Evolutionary conservation across 1,284 basidiomycete species (phyloP).

Genomic region (Sanghuangporus baumii): DNA sequence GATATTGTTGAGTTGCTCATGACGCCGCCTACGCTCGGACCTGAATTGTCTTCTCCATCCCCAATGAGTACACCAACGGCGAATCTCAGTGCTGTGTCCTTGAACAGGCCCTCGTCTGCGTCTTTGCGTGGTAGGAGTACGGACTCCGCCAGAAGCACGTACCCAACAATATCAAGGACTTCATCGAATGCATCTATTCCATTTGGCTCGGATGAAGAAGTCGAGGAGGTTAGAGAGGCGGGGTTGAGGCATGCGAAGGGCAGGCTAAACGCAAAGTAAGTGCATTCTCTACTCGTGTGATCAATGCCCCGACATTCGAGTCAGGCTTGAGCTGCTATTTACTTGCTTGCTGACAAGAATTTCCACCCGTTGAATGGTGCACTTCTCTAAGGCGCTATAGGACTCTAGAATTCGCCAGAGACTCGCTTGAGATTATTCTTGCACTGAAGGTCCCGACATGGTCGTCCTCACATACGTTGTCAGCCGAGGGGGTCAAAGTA

Average conservation of each 20-base stretch:
- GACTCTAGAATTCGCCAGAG: constrained; percentile 49
- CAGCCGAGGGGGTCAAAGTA: constrained; percentile 52
- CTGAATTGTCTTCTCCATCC: constrained; percentile 16
- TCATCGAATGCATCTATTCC: constrained; percentile 38
- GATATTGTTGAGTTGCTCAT: not conserved
- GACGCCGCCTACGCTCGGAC: constrained; percentile 12
- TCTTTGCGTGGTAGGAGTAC: constrained; percentile 6
- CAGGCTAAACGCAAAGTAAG: constrained; percentile 25
- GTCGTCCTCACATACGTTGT: constrained; percentile 34
- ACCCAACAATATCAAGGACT: constrained; percentile 20
- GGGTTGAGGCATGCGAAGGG: constrained; percentile 59
- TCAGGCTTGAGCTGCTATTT: not conserved
- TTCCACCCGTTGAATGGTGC: too few relatives aligned
- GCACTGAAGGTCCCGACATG: constrained; percentile 54
- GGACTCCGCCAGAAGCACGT: constrained; percentile 1
- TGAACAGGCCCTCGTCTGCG: not conserved
- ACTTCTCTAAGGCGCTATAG: constrained; percentile 56
- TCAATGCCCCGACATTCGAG: constrained; percentile 12
- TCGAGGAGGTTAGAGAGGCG: constrained; percentile 47
- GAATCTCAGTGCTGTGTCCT: not conserved
- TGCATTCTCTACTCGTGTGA: constrained; percentile 20
- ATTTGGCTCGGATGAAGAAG: constrained; percentile 34
- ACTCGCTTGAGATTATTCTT: constrained; percentile 50
- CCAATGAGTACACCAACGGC: constrained; percentile 4
- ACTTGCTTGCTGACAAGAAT: not conserved